These are phyloP conservation scores for Nothophaeocryptopus gaeumannii DNA, from an alignment of 2,329 filamentous ascomycete species.

Conservation along the genomic window DNA sequence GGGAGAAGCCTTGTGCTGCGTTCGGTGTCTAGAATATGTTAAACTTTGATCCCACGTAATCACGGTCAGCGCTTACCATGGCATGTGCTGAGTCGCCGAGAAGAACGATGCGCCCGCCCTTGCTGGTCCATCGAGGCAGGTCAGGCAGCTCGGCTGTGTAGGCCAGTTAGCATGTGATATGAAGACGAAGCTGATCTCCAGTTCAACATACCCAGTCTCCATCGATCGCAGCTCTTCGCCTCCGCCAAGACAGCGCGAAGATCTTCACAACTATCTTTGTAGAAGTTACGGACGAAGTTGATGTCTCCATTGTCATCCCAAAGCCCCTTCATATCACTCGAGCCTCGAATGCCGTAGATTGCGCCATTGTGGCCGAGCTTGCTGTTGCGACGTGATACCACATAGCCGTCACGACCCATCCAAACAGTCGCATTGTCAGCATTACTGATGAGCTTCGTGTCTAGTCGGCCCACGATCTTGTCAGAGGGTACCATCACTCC, in stretches of 20 bases:
- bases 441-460: slow-evolving; percentile 1
- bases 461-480: background rate
- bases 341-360: slow-evolving; percentile 3
- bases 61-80: background rate
- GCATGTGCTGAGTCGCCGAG: slow-evolving; percentile 15
- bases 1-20: slow-evolving; percentile 15
- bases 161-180: background rate
- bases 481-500: slow-evolving; percentile 1
- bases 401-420: slow-evolving; percentile 6
- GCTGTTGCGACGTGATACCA: slow-evolving; percentile 7
- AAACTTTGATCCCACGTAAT: background rate
- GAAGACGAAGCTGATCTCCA: background rate
- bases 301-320: slow-evolving; percentile 16
- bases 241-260: slow-evolving; percentile 1
- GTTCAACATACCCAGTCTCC: slow-evolving; percentile 10
- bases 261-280: slow-evolving; percentile 9
- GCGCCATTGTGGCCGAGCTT: slow-evolving; percentile 1
- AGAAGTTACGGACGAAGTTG: slow-evolving; percentile 5
- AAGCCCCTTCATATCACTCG: slow-evolving; percentile 9
- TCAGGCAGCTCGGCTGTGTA: slow-evolving; percentile 12
- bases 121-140: slow-evolving; percentile 12
- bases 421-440: slow-evolving; percentile 7
- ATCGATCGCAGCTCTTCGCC: slow-evolving; percentile 11
- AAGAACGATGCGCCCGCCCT: slow-evolving; percentile 9
- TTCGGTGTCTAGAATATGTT: slow-evolving; percentile 4